Evolutionary conservation across 306 rosid species (phyloP).

Genomic region (Quercus rubra): DNA sequence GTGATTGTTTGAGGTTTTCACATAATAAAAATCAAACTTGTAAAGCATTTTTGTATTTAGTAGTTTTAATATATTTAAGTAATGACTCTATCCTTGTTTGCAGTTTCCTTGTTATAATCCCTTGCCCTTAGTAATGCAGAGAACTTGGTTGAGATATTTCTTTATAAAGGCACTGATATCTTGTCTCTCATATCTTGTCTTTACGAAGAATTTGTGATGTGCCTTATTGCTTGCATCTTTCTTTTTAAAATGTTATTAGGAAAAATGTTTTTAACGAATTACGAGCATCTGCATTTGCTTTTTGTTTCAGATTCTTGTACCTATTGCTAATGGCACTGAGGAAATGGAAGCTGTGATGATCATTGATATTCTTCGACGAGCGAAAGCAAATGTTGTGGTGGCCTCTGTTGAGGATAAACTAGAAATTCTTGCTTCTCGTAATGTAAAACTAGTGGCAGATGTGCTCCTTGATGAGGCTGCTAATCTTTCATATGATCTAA

Average conservation of each 20-base stretch:
- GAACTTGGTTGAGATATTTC: background rate
- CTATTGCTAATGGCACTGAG: constrained; percentile 83
- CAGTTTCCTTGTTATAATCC: background rate
- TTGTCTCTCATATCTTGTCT: background rate
- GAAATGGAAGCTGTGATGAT: constrained; percentile 93
- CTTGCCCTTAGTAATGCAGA: background rate
- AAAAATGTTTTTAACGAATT: background rate
- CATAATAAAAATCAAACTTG: background rate
- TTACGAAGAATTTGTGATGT: background rate
- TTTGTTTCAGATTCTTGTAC: constrained; percentile 75
- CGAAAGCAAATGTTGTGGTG: constrained; percentile 84
- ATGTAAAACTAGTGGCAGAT: constrained; percentile 84
- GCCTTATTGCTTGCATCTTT: background rate
- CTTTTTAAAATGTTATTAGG: background rate
- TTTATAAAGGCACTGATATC: background rate
- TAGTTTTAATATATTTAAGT: background rate
- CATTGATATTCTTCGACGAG: constrained; percentile 72
- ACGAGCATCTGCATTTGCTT: constrained; percentile 17
- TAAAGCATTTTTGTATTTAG: background rate
- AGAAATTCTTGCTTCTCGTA: constrained; percentile 68
- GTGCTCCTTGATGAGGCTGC: constrained; percentile 73
- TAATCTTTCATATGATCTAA: constrained; percentile 64
- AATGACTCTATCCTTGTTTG: background rate
- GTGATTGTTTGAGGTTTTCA: background rate
- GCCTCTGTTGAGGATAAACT: constrained; percentile 75